Conservation (phyloP, 2,329 filamentous ascomycete species). For the Aplosporella prunicola region DNA sequence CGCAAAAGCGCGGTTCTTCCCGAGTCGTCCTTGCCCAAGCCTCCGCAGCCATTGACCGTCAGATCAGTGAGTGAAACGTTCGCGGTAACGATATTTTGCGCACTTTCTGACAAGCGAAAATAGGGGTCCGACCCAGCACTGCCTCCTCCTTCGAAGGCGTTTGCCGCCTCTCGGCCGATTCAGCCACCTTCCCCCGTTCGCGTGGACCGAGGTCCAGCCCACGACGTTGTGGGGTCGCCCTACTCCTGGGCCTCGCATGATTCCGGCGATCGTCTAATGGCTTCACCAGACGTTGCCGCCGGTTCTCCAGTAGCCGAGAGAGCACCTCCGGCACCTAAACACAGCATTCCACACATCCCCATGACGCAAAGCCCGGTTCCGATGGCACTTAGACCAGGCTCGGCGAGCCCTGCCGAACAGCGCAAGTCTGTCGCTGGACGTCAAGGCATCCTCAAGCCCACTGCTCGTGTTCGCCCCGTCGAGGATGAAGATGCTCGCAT, state of each 20-base stretch:
- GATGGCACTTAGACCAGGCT: too few relatives aligned
- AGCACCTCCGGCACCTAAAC: conserved; percentile 4
- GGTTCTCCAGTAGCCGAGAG: conserved; percentile 16
- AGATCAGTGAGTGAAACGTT: conserved; percentile 10
- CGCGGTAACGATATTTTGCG: not conserved
- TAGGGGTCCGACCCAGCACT: conserved; percentile 10
- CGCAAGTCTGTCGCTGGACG: conserved; percentile 6
- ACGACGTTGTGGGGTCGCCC: conserved; percentile 38
- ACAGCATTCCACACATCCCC: conserved; percentile 1
- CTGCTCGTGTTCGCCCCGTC: conserved; percentile 12
- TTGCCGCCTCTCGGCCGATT: conserved; percentile 4
- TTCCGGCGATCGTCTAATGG: conserved; percentile 42
- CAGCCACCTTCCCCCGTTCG: conserved; percentile 8
- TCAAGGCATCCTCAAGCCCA: conserved; percentile 2
- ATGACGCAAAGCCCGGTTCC: too few relatives aligned
- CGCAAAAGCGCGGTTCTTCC: conserved; percentile 14
- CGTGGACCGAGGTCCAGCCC: conserved; percentile 19
- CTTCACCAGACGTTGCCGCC: conserved; percentile 27
- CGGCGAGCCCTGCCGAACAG: conserved; percentile 2
- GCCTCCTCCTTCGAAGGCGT: conserved; percentile 8
- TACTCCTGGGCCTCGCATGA: conserved; percentile 45
- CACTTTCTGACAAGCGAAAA: conserved; percentile 5
- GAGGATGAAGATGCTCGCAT: conserved; percentile 21
- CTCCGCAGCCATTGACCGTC: conserved; percentile 3
- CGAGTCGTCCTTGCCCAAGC: conserved; percentile 7